Conservation (phyloP, 805 yeast species). For the Candida tammaniensis region DNA sequence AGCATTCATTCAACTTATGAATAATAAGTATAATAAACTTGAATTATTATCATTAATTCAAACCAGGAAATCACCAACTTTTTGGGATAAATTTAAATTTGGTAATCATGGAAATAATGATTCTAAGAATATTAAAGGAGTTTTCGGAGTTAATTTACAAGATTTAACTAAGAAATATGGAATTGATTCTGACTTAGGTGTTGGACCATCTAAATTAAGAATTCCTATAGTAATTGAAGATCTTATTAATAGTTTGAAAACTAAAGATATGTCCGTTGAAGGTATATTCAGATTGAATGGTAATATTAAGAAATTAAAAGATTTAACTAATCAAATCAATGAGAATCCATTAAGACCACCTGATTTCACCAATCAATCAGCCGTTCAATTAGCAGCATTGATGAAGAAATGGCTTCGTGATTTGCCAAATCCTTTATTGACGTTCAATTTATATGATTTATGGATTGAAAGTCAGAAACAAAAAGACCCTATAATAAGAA, state of each 20-base stretch:
- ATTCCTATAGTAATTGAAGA: slow-evolving; percentile 90
- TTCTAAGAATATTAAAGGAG: slow-evolving; percentile 34
- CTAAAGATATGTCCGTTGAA: slow-evolving; percentile 91
- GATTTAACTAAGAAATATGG: slow-evolving; percentile 70
- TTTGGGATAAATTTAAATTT: slow-evolving; percentile 54
- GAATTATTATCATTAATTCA: slow-evolving; percentile 42
- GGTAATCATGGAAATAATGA: slow-evolving; percentile 21
- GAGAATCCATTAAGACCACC: slow-evolving; percentile 69
- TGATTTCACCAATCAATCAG: slow-evolving; percentile 68
- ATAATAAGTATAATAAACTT: slow-evolving; percentile 23
- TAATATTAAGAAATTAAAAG: slow-evolving; percentile 77
- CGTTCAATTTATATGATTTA: slow-evolving; percentile 67
- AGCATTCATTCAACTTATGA: slow-evolving; percentile 39
- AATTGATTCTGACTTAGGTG: slow-evolving; percentile 78
- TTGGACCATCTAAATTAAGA: slow-evolving; percentile 73
- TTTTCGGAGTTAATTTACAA: slow-evolving; percentile 78
- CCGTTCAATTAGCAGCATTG: slow-evolving; percentile 90
- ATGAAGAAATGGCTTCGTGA: slow-evolving; percentile 90
- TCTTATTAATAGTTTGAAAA: slow-evolving; percentile 74
- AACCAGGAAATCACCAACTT: slow-evolving; percentile 40
- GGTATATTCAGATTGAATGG: slow-evolving; percentile 97
- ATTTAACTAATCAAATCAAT: slow-evolving; percentile 72
- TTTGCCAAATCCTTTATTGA: slow-evolving; percentile 86
- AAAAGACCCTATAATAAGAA: slow-evolving; percentile 43
- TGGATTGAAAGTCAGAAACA: slow-evolving; percentile 71